A percentile compares a stretch with the other conserved stretches of the same genome.
These are phyloP conservation scores for Colletotrichum sublineola DNA, from an alignment of 2,329 filamentous ascomycete species.

Conservation along the genomic window DNA sequence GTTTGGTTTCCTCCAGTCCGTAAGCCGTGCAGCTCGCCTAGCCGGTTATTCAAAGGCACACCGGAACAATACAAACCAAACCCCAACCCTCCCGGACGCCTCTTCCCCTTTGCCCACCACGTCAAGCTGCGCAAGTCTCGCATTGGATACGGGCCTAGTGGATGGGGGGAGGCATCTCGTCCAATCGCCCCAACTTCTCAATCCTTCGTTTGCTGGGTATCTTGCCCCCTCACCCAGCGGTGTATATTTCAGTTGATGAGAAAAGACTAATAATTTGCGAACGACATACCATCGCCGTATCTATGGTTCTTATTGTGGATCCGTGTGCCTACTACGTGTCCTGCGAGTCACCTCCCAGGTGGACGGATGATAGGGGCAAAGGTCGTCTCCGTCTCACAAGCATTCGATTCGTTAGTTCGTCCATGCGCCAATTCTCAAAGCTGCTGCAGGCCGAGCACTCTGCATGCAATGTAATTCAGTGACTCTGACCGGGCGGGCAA, in stretches of 20 bases:
- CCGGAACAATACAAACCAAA: slow-evolving; percentile 9
- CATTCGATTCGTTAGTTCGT: not conserved
- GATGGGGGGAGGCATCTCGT: slow-evolving; percentile 5
- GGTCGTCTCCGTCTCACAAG: slow-evolving; percentile 2
- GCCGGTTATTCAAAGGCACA: slow-evolving; percentile 24
- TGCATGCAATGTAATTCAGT: slow-evolving; percentile 15
- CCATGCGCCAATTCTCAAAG: not conserved
- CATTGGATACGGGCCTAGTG: not conserved
- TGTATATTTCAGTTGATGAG: slow-evolving; percentile 27
- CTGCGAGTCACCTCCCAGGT: not conserved
- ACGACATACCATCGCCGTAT: not conserved
- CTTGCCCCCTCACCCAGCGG: not conserved
- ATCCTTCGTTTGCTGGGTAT: not conserved
- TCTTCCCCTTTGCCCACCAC: slow-evolving; percentile 23
- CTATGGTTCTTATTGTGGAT: not conserved
- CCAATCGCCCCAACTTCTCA: slow-evolving; percentile 32
- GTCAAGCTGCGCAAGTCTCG: slow-evolving; percentile 36
- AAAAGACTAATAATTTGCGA: not conserved
- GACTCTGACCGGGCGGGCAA: not conserved
- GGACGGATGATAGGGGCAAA: not conserved
- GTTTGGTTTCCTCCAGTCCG: slow-evolving; percentile 12
- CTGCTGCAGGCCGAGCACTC: slow-evolving; percentile 15
- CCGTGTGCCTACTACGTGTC: not conserved
- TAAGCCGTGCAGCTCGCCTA: slow-evolving; percentile 24
- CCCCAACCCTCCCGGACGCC: slow-evolving; percentile 33